A percentile compares a stretch with the other conserved stretches of the same genome.
Conservation (phyloP, 495 filamentous ascomycete genomes). For the Xeromyces bisporus region DNA sequence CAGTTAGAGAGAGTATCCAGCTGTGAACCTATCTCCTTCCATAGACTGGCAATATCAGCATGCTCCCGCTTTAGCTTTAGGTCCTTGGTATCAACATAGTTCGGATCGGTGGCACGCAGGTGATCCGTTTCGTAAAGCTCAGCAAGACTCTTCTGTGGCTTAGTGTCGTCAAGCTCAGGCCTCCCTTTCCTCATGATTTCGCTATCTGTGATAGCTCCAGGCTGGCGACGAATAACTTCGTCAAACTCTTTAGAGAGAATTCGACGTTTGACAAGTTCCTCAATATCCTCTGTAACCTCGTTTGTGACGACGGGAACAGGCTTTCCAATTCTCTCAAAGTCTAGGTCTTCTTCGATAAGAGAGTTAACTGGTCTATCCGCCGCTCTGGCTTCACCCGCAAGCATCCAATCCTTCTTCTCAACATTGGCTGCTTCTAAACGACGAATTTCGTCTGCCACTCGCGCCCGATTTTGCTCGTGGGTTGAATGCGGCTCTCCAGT, state of each 20-base stretch:
- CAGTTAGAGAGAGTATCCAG: slow-evolving; percentile 82
- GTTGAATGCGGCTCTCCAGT: slow-evolving; percentile 48
- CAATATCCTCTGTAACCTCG: slow-evolving; percentile 84
- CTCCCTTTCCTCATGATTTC: slow-evolving; percentile 44
- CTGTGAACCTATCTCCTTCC: slow-evolving; percentile 63
- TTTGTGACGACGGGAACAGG: slow-evolving; percentile 86
- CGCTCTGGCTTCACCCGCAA: slow-evolving; percentile 77
- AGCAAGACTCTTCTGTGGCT: slow-evolving; percentile 69
- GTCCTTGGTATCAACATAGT: slow-evolving; percentile 61
- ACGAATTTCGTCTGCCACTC: slow-evolving; percentile 76
- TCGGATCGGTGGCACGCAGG: slow-evolving; percentile 56
- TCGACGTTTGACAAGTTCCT: slow-evolving; percentile 84
- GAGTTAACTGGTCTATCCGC: slow-evolving; percentile 74
- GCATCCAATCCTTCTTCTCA: slow-evolving; percentile 79
- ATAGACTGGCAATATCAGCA: slow-evolving; percentile 66
- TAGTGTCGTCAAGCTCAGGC: slow-evolving; percentile 75
- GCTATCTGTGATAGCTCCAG: slow-evolving; percentile 23
- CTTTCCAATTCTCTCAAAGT: slow-evolving; percentile 92
- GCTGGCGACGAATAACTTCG: slow-evolving; percentile 71
- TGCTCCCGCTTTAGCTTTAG: slow-evolving; percentile 73
- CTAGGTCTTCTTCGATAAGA: slow-evolving; percentile 83
- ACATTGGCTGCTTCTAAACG: slow-evolving; percentile 77
- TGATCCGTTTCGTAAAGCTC: slow-evolving; percentile 93
- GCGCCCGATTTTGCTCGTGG: slow-evolving; percentile 74
- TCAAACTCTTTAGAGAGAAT: slow-evolving; percentile 88